phyloP scores from a whole-genome alignment of 768 basidiomycete genomes.

The Terana coerulea region DNA sequence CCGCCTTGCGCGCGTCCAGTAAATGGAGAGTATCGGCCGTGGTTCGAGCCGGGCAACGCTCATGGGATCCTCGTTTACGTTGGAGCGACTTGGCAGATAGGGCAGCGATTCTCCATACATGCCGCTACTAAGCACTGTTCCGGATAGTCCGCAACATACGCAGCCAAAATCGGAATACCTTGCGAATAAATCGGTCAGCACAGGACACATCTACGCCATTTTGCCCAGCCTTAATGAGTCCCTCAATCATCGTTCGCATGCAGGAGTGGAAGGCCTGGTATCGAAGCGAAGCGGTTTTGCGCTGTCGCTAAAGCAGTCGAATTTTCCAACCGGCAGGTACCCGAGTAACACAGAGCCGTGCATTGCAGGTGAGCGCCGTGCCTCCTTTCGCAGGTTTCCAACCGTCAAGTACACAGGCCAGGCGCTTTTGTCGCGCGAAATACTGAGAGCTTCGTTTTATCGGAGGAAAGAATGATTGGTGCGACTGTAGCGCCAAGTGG shows the following conservation, averaged over 20 bases:
- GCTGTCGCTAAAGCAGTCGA: conserved; percentile 25
- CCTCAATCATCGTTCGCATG: conserved; percentile 30
- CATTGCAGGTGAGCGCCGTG: conserved; percentile 32
- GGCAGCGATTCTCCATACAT: conserved; percentile 25
- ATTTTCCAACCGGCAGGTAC: conserved; percentile 35
- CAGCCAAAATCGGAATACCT: conserved; percentile 37
- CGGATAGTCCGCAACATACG: conserved; percentile 38
- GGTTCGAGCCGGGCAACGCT: conserved; percentile 6
- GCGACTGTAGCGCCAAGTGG: conserved; percentile 26
- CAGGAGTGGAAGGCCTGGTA: conserved; percentile 35
- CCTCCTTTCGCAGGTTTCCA: conserved; percentile 39
- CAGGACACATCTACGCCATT: conserved; percentile 32
- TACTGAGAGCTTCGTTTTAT: conserved; percentile 40
- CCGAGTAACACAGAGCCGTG: conserved; percentile 34
- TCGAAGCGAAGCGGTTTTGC: conserved; percentile 16
- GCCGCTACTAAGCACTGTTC: conserved; percentile 39
- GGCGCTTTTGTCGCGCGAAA: conserved; percentile 38
- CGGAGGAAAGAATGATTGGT: conserved; percentile 42
- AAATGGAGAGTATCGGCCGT: neutral
- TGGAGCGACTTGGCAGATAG: conserved; percentile 23
- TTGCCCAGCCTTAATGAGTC: conserved; percentile 26
- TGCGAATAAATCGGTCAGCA: conserved; percentile 32
- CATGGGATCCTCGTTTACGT: conserved; percentile 19
- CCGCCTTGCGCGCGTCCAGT: neutral
- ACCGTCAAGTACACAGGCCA: conserved; percentile 45